Base-by-base conservation (phyloP, 306 rosid species). In the Rosa lucieae region DNA sequence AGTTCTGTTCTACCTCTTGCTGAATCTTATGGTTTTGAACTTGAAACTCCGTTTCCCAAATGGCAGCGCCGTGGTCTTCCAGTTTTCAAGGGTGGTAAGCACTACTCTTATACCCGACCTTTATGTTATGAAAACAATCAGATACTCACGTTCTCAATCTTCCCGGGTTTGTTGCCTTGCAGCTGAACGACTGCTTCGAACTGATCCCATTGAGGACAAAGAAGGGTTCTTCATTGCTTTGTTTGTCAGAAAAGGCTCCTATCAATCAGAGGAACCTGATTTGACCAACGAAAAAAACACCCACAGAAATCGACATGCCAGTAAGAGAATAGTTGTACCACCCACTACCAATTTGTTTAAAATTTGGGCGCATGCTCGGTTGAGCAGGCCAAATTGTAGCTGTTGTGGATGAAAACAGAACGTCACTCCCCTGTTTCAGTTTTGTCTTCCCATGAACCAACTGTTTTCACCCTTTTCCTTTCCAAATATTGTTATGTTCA, bases 221-320 rank as follows among this genome's bases (percentile, higher is more conserved):
- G 98, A 95, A 74, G 97, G 99, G 44, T 95, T 95, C 88, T 95
- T 95, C 84, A 91, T 91, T 75, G 90, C 97, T 32, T 68, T 95
- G 76, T 93, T 95, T 78, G 83, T 75, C 55, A 83, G 81, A 80
- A 84, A 29, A 47, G 20, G 6, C 15, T 21, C 13, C 20, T 1
- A 11, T 26, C 76, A 8, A 20, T 48, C 71, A 14, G 17, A 74
- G 21, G 23, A 18, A 15, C 26, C 17, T 3, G 56, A 29, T 5
- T 63, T 11, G 53, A 59, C 20, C 5, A 39, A 48, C 46, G 44
- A 39, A 18, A 37, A n/a, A 10, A 11, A 26, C 53, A 26, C 52
- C 5, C 20, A 53, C 10, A 67, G 37, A 21, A 42, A 67, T 11
- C 46, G 35, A 69, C 39, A 43, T 14, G 18, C 32, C 59, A 76